phyloP scores from a whole-genome alignment of 345 rosid species.

The Schrenkiella parvula region DNA sequence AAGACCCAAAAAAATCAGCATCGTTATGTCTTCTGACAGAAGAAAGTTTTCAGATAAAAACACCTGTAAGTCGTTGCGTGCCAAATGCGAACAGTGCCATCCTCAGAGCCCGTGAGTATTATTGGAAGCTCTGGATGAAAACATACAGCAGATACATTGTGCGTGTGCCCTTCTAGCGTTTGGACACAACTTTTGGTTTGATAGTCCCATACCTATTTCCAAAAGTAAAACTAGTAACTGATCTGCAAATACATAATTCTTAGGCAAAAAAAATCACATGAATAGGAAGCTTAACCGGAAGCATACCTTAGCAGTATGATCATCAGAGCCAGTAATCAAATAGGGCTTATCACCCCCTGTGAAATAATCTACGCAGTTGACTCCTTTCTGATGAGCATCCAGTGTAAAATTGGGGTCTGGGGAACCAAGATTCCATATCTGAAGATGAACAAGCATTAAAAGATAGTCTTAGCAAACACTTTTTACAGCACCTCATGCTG shows the following conservation, averaged over 20 bases:
- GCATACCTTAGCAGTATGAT: slow-evolving; percentile 86
- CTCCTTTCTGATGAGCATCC: slow-evolving; percentile 95
- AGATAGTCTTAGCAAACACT: not conserved
- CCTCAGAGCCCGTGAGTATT: slow-evolving; percentile 80
- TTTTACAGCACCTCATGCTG: not conserved
- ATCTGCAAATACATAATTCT: not conserved
- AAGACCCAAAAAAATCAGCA: not conserved
- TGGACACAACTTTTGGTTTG: slow-evolving; percentile 86
- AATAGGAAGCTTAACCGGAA: slow-evolving; percentile 7
- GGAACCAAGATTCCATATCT: slow-evolving; percentile 98
- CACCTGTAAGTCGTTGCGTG: slow-evolving; percentile 74
- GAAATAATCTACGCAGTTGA: slow-evolving; percentile 87
- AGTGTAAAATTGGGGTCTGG: slow-evolving; percentile 88
- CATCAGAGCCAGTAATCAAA: slow-evolving; percentile 88
- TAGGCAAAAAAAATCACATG: not conserved
- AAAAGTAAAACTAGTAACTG: slow-evolving; percentile 20
- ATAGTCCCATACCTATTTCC: slow-evolving; percentile 74
- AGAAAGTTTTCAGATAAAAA: not conserved
- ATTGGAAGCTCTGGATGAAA: slow-evolving; percentile 84
- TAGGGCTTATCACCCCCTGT: slow-evolving; percentile 95
- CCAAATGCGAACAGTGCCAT: slow-evolving; percentile 80
- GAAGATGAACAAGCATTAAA: slow-evolving; percentile 23
- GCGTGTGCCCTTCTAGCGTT: slow-evolving; percentile 76
- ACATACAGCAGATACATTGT: slow-evolving; percentile 85
- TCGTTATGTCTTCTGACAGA: slow-evolving; percentile 8